Base-by-base conservation (phyloP, 768 basidiomycete species). In the Royoungia palumana region DNA sequence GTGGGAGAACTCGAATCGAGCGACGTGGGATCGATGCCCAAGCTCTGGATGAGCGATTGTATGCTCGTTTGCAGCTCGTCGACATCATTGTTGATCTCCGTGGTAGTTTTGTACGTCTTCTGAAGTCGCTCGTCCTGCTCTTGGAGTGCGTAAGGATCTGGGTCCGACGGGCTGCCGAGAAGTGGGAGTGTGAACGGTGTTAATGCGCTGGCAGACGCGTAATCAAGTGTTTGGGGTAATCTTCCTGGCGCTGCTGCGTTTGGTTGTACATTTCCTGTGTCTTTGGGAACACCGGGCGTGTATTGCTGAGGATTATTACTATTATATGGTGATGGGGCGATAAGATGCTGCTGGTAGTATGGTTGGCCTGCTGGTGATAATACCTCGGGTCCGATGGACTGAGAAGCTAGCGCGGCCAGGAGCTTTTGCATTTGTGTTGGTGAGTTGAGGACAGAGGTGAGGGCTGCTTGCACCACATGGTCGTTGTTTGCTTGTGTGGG, bases 81-180 rank as follows among this genome's bases (percentile, higher is more conserved):
- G 22, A 93, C 87, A 47, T 89, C 86, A 39, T 77, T 75, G 50
- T 83, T 81, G 38, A 93, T 83, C 52, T 85, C 85, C 22, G 74
- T 62, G 0, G 87, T 73, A 28, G 72, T 75, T 40, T 73, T 77
- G 73, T 87, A 89, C 1, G 76, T 69, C 55, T 76, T 74, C 41
- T 82, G 74, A 43, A 85, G 63, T 27, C 72, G 66, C 2, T 74
- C 70, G 0, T 69, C 66, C 50, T 71, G 67, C 7, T 75, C 62
- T 56, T 71, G 66, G 39, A 69, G 56, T 28, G 59, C 48, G 13
- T 71, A 58, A 8, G 70, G 65, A 17, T 68, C 66, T 12, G 61
- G 51, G 28, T 71, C 64, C 8, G 70, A 55, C 9, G 64, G 47
- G 28, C 7, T 46, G 3, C 51, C 62, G 2, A 66, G 52, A 28